phyloP scores from a whole-genome alignment of 2,329 filamentous ascomycete genomes.

The Sporothrix curviconia region DNA sequence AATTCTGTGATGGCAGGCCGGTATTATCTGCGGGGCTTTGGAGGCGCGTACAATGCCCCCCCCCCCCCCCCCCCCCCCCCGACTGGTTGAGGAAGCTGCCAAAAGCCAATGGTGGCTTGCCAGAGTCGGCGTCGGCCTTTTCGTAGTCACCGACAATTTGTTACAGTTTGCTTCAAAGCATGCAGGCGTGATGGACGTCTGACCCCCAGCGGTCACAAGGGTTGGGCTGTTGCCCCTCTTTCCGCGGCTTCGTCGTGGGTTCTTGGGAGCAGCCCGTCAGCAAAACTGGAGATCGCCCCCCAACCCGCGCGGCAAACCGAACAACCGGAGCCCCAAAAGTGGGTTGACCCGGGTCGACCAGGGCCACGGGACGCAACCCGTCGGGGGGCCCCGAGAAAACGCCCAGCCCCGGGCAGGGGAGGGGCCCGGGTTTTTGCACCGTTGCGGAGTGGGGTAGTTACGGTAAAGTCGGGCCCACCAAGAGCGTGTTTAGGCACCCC shows the following conservation, averaged over 20 bases:
- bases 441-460: too few species aligned
- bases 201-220: conserved; percentile 21
- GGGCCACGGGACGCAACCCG: too few species aligned
- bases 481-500: conserved; percentile 25
- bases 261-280: too few species aligned
- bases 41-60: too few species aligned
- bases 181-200: conserved; percentile 35
- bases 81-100: conserved; percentile 42
- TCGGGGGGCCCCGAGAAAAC: too few species aligned
- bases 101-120: conserved; percentile 32
- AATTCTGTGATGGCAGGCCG: conserved; percentile 43
- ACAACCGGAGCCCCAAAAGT: conserved; percentile 38
- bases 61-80: too few species aligned
- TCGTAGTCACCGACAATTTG: conserved; percentile 36
- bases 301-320: conserved; percentile 7
- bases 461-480: conserved; percentile 25
- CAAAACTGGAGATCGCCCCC: too few species aligned
- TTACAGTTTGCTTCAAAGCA: conserved; percentile 47
- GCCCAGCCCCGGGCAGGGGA: too few species aligned
- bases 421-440: too few species aligned
- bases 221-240: conserved; percentile 29
- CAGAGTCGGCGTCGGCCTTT: conserved; percentile 28
- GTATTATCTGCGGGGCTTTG: conserved; percentile 48
- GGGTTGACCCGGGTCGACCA: conserved; percentile 61
- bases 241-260: conserved; percentile 20